Base-by-base conservation (phyloP, 257 asterid genomes). In the Primulina huaijiensis region DNA sequence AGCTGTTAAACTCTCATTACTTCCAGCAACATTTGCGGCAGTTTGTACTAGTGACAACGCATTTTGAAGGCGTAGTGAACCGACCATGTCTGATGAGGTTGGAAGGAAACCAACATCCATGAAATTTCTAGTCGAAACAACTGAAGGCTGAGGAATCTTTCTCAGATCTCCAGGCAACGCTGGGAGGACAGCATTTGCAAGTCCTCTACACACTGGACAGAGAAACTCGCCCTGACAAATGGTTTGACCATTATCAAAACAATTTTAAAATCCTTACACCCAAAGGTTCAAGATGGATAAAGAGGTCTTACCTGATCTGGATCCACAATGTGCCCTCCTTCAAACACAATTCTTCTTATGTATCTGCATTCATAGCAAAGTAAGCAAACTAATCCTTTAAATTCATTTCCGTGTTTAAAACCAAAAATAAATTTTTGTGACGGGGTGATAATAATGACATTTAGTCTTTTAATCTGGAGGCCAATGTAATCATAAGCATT, bases 191-290 rank as follows among this genome's bases (percentile, higher is more conserved):
- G 93, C 86, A 69, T 94, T 91, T 60, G 99, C 92, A 78, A 94
- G 91, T 61, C 97, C 97, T 31, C 99, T 89, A 71, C 99, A 94
- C 63, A 89, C 99, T 19, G 99, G 99, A 83, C 99, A 94, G 64
- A 94, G 95, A 82, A 94, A 91, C 81, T 94, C 99, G 65, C 99
- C 97, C 99, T 94, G 80, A 72, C 68, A 76, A 76, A 68, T 77
- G 25, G 71, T 46, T 67, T 53, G 72, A 74, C 62, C 34, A 29
- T 72, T 65, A 72, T 62, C 77, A 78, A 68, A 70, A 43, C 29
- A 65, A 74, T 71, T 60, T 52, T 74, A 59, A 40, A 67, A 71
- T 67, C 62, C 29, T 33, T 59, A 68, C 70, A 74, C 38, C 50
- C 61, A 69, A 76, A 68, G 61, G 23, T 56, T 29, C 40, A 56